phyloP scores from a whole-genome alignment of 169 alveolate genomes.

The Plasmodium relictum region DNA sequence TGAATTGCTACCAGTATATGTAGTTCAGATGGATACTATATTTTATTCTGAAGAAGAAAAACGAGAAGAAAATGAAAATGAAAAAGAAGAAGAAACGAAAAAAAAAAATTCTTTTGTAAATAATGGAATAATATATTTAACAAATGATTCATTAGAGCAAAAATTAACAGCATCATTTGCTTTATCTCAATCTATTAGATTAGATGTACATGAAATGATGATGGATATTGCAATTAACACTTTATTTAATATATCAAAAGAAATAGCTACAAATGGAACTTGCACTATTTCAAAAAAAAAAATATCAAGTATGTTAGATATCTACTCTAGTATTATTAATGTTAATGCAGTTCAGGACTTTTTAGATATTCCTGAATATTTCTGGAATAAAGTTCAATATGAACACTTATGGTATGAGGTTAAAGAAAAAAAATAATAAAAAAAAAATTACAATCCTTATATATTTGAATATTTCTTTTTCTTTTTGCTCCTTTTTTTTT shows the following conservation, averaged over 20 bases:
- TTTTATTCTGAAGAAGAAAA: conserved; percentile 5
- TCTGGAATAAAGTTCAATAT: conserved; percentile 80
- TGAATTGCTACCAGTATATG: conserved; percentile 71
- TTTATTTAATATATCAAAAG: conserved; percentile 76
- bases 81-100: neutral
- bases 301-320: conserved; percentile 76
- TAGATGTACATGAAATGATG: conserved; percentile 80
- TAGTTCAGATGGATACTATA: conserved; percentile 71
- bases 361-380: conserved; percentile 83
- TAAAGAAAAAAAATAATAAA: neutral
- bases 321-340: conserved; percentile 80
- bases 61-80: neutral
- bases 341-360: conserved; percentile 84
- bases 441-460: neutral
- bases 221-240: conserved; percentile 81
- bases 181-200: conserved; percentile 79
- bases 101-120: conserved; percentile 54
- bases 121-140: conserved; percentile 72
- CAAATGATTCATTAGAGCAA: conserved; percentile 80
- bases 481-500: neutral
- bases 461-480: neutral
- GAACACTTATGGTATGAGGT: conserved; percentile 78
- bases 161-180: conserved; percentile 82
- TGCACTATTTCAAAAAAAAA: conserved; percentile 78
- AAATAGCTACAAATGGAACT: conserved; percentile 80